Conservation (phyloP, 768 basidiomycete genomes). For the Pleurotus platypus region DNA sequence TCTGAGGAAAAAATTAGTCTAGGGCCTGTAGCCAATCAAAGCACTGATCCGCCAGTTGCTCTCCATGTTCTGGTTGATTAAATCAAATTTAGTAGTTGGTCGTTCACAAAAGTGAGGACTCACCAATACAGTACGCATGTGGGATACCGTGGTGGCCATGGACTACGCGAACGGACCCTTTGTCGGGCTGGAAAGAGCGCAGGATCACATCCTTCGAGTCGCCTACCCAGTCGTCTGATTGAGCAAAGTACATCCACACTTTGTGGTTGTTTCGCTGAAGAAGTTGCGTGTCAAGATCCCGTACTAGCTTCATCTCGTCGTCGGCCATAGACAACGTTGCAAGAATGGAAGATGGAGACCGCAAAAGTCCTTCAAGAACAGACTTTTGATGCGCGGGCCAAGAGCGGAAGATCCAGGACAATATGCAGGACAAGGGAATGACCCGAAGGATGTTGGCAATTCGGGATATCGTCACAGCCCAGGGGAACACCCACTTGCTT, state of each 20-base stretch:
- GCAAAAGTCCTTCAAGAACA: constrained; percentile 46
- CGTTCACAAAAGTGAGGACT: constrained; percentile 19
- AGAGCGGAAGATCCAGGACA: constrained; percentile 35
- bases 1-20: constrained; percentile 11
- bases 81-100: background rate
- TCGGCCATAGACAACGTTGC: constrained; percentile 59
- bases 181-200: constrained; percentile 30
- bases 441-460: constrained; percentile 36
- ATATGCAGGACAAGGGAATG: constrained; percentile 23
- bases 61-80: constrained; percentile 43
- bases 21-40: constrained; percentile 32
- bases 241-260: constrained; percentile 55
- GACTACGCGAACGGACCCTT: constrained; percentile 30
- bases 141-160: constrained; percentile 48
- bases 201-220: constrained; percentile 45
- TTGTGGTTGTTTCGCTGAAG: constrained; percentile 35
- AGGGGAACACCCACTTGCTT: constrained; percentile 6
- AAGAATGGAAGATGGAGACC: constrained; percentile 46
- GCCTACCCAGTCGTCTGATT: constrained; percentile 69
- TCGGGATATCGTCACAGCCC: constrained; percentile 32
- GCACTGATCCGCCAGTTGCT: constrained; percentile 47
- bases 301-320: constrained; percentile 66
- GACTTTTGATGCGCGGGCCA: constrained; percentile 47
- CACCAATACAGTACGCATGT: constrained; percentile 75
- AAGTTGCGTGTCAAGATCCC: constrained; percentile 43